Evolutionary conservation across 2,329 filamentous ascomycete species (phyloP).

Genomic region (Seiridium cupressi): DNA sequence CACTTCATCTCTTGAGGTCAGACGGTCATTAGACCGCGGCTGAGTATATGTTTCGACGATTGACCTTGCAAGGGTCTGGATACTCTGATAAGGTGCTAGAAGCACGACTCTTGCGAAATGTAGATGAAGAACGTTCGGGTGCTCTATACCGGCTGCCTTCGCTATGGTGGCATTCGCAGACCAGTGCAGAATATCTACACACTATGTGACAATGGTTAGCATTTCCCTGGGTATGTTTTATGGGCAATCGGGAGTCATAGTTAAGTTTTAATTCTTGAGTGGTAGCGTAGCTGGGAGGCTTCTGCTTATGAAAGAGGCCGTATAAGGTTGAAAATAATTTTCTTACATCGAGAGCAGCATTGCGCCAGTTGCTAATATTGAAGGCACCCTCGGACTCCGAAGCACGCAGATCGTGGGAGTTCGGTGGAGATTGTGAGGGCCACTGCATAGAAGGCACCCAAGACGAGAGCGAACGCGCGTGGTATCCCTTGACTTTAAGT

Average conservation of each 20-base stretch:
- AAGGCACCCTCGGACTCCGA: neutral
- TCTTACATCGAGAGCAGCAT: neutral
- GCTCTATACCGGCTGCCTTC: neutral
- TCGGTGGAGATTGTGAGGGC: neutral
- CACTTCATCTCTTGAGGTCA: neutral
- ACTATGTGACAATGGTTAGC: neutral
- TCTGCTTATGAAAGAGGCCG: too few species aligned
- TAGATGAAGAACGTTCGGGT: neutral
- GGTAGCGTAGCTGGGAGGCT: too few species aligned
- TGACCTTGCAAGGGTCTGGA: neutral
- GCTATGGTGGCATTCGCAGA: neutral
- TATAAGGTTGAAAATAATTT: too few species aligned
- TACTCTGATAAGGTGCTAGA: neutral
- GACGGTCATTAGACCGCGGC: neutral
- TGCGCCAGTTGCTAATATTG: neutral
- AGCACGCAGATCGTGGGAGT: neutral
- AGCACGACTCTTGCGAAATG: constrained; percentile 1
- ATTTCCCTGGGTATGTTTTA: too few species aligned
- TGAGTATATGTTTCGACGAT: neutral
- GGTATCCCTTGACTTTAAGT: neutral
- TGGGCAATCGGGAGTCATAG: too few species aligned
- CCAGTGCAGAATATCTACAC: constrained; percentile 4
- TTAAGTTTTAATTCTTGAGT: too few species aligned
- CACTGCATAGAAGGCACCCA: neutral
- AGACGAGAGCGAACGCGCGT: neutral